Evolutionary conservation across 768 basidiomycete species (phyloP), one percentile per base, ranked within the genome.

Genomic region (Clitopilus hobsonii): DNA sequence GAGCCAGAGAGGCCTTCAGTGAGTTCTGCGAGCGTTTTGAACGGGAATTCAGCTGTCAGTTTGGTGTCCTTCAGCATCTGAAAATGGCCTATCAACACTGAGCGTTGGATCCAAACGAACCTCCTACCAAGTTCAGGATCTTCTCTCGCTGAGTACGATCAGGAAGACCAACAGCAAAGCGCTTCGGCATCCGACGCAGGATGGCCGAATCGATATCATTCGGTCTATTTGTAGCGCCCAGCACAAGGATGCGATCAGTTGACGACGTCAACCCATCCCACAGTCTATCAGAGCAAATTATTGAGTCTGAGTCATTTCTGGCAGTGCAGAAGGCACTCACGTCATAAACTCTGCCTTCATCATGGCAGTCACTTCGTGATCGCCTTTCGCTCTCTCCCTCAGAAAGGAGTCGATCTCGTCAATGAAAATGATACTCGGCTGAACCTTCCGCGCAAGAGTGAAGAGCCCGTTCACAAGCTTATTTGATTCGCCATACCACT

Each of bases 281-380:
- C 27, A 95, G 78, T 2, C 94, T 94, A 61, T 13, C 23, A 49
- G 53, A 50, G 29, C 36, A 38, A 45, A 18, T 54, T 14, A 49
- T 53, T 13, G 18, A 16, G 36, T 27, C 30, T 38, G 18, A 20
- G 49, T 25, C 4, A 8, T 53, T 8, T 22, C 13, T 25, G 49
- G 25, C 22, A 18, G 32, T 56, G 4, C n/a, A 7, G 22, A 22
- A 13, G 22, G 11, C 13, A 74, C 87, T 56, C 66, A 91, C 89
- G 89, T 92, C 90, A 93, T 92, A 62, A 92, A 92, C 65, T 94
- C 91, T 0, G 94, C 94, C 70, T 98, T 97, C 83, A 98, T 95
- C 94, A 98, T 98, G 4, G 88, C 94, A 29, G 94, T 98, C 51
- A 94, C 96, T 64, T 99, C 97, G 67, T 99, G 97, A 64, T 98